Percentiles rank a stretch among this genome's conserved stretches.
Evolutionary conservation across 306 rosid genomes (phyloP).

Genomic region (Lagenaria siceraria): DNA sequence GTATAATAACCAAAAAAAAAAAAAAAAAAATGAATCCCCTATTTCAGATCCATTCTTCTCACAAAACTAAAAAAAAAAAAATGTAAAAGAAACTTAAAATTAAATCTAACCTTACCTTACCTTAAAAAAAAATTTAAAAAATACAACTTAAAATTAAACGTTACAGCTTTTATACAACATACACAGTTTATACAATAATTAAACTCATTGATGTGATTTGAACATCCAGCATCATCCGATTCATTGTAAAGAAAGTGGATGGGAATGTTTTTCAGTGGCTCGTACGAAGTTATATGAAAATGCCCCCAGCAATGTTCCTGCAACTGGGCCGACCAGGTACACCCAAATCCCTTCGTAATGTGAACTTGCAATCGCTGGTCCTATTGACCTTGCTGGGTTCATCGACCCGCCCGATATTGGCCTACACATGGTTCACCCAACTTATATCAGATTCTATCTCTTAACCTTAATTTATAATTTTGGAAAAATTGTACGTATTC

Average conservation of each 20-base stretch:
- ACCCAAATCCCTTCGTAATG: constrained; percentile 58
- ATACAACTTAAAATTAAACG: background rate
- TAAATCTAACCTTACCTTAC: background rate
- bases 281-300: constrained; percentile 44
- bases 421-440: constrained; percentile 22
- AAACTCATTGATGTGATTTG: background rate
- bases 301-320: constrained; percentile 57
- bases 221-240: background rate
- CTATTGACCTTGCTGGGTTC: constrained; percentile 86
- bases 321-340: constrained; percentile 50
- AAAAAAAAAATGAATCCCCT: background rate
- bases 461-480: no score
- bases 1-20: background rate
- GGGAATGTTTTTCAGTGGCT: constrained; percentile 19
- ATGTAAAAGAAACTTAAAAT: no score
- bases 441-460: background rate
- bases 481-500: no score
- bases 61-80: background rate
- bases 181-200: no score
- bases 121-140: no score
- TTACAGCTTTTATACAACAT: background rate
- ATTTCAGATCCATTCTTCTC: background rate
- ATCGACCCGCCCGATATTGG: constrained; percentile 86
- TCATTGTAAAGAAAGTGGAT: constrained; percentile 12
- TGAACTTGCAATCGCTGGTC: constrained; percentile 64